phyloP scores from a whole-genome alignment of 768 basidiomycete species.

The Leccinum olivaceopallidum region DNA sequence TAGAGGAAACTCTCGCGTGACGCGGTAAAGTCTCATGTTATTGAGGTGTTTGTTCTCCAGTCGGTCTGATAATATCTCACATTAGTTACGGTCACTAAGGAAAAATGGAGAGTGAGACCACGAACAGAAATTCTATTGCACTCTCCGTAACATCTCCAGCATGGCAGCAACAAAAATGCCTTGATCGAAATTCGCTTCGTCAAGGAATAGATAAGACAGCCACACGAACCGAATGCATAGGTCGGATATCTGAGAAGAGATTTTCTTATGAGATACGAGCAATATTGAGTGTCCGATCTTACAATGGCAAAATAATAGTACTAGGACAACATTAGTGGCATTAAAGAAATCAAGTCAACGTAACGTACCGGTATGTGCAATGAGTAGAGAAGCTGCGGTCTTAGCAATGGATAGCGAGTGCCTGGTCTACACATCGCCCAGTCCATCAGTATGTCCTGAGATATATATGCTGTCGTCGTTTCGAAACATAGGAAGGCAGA shows the following conservation, averaged over 20 bases:
- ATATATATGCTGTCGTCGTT: not conserved
- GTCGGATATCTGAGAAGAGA: constrained; percentile 59
- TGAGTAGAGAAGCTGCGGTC: constrained; percentile 74
- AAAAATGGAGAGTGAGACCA: not conserved
- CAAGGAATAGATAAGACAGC: constrained; percentile 70
- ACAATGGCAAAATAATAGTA: constrained; percentile 82
- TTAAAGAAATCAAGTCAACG: not conserved
- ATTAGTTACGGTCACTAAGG: not conserved
- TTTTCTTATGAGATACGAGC: not conserved
- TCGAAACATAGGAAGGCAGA: not conserved
- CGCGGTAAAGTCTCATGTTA: constrained; percentile 90
- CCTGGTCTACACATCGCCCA: constrained; percentile 79
- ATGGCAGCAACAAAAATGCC: constrained; percentile 68
- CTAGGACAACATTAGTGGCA: constrained; percentile 35
- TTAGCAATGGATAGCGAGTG: constrained; percentile 60
- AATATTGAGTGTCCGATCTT: constrained; percentile 16
- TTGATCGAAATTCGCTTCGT: constrained; percentile 48
- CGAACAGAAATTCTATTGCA: constrained; percentile 93
- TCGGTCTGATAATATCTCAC: constrained; percentile 53
- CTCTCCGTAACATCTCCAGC: constrained; percentile 77
- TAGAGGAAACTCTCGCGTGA: constrained; percentile 81
- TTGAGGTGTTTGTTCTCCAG: constrained; percentile 91
- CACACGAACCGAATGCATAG: constrained; percentile 78
- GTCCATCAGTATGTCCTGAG: constrained; percentile 84
- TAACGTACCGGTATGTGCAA: constrained; percentile 55